Conservation (phyloP, 2,329 filamentous ascomycete species). For the Laburnicola sp. region DNA sequence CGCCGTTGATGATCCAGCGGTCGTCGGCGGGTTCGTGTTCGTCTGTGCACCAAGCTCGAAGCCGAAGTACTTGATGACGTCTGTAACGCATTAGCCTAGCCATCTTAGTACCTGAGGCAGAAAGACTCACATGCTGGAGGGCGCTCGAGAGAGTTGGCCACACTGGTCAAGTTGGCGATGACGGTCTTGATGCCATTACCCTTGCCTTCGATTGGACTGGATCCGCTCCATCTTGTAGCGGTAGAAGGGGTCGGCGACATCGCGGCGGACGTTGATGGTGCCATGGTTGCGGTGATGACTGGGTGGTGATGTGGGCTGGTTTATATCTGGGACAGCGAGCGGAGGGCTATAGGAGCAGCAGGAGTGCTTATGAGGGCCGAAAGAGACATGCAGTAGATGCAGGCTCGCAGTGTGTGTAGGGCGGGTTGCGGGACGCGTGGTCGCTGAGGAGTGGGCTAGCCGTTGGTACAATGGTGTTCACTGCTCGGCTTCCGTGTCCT, state of each 20-base stretch:
- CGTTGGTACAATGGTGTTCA: conserved; percentile 86
- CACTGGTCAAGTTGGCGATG: conserved; percentile 93
- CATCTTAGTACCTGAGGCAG: not conserved
- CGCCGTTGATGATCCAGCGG: conserved; percentile 99
- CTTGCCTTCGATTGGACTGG: conserved; percentile 99
- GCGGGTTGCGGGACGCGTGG: conserved; percentile 45
- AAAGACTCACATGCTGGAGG: conserved; percentile 68
- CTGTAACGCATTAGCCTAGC: conserved; percentile 28
- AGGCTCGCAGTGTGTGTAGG: conserved; percentile 26
- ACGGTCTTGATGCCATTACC: conserved; percentile 99
- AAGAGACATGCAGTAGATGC: conserved; percentile 64
- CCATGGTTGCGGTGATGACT: conserved; percentile 70
- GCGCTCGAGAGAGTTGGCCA: conserved; percentile 87
- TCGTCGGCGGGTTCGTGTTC: conserved; percentile 97
- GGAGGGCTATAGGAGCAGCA: conserved; percentile 35
- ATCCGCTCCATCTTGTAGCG: conserved; percentile 99
- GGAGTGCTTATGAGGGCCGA: conserved; percentile 57
- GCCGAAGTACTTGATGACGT: conserved; percentile 99
- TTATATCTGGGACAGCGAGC: conserved; percentile 38
- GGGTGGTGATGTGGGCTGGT: conserved; percentile 18
- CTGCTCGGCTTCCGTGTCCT: conserved; percentile 93
- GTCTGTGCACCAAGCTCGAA: conserved; percentile 98
- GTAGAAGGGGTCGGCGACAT: conserved; percentile 98
- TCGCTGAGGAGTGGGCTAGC: conserved; percentile 64
- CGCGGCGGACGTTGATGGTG: conserved; percentile 94